Base-by-base conservation (phyloP, 306 rosid species). In the Notholithocarpus densiflorus region DNA sequence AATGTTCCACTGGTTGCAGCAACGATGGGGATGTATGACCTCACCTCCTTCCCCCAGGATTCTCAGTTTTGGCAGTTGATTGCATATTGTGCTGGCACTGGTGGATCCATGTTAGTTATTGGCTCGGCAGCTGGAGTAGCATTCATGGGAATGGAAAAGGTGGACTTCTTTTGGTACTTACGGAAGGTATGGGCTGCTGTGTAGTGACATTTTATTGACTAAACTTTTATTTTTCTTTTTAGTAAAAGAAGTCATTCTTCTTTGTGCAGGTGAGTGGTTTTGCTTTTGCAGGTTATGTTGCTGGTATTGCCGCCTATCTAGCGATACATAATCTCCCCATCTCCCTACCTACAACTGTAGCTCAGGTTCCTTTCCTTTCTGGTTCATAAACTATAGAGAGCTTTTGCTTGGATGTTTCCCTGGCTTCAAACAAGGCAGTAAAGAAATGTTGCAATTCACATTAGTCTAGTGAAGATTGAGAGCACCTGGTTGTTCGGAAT, bases 111-210 rank as follows among this genome's bases (percentile, higher is more conserved):
- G 99, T 85, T 95, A 17, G 68, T 95, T 72, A 91, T 91, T 80
- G 99, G 99, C 75, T 95, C 98, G 31, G 97, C 98, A 55, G 96
- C 99, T 24, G 99, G 99, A 82, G 97, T 91, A 72, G 98, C 99
- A 55, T 91, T 91, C 84, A 93, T 95, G 99, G 99, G 99, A 79
- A 95, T 93, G 99, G 99, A 95, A 84, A 95, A 90, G 79, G 97
- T 95, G 83, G 91, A 95, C 73, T 95, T 95, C 96, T 87, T 93
- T 84, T 95, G 99, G 97, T 95, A 91, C 88, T 82, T 95, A 1
- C 83, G 88, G 73, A 93, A 95, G 98, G 99, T 95, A 89, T 52
- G 69, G 52, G 59, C 76, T 55, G 17, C 68, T 55, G 0, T 56
- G 31, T 26, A 43, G 14, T 5, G 54, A 78, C 24, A 23, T 51